Conservation (phyloP, 2,329 filamentous ascomycete species). For the Aspergillus melleus region DNA sequence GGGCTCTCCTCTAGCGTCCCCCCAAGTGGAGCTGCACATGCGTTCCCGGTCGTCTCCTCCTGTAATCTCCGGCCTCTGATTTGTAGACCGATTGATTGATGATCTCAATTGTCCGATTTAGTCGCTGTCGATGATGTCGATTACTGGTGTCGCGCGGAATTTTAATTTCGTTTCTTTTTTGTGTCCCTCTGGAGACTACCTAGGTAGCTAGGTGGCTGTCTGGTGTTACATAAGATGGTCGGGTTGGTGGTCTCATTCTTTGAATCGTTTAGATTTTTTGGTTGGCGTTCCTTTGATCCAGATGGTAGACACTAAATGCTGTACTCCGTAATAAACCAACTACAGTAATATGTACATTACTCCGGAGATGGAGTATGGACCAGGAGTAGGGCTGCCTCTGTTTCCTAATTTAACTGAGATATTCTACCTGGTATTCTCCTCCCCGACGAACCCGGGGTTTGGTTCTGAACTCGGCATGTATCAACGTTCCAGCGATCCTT, state of each 20-base stretch:
- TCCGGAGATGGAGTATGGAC: background rate
- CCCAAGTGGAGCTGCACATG: constrained; percentile 18
- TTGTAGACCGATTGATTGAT: constrained; percentile 21
- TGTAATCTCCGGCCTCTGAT: constrained; percentile 25
- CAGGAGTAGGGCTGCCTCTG: background rate
- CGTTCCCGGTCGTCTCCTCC: constrained; percentile 17
- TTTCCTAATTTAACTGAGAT: background rate
- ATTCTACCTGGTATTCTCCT: background rate
- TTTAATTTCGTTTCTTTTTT: background rate
- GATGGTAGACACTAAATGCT: background rate
- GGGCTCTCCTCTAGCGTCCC: background rate
- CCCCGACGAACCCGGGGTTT: background rate
- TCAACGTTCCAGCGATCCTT: background rate
- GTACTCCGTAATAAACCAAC: background rate
- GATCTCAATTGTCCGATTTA: constrained; percentile 25
- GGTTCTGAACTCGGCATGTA: background rate
- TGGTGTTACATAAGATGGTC: no score
- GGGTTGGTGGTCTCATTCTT: background rate
- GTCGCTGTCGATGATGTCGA: constrained; percentile 17
- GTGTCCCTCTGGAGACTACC: background rate
- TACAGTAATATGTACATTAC: background rate
- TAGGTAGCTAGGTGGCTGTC: no score
- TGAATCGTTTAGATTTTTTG: background rate
- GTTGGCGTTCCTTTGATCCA: background rate
- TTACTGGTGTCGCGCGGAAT: constrained; percentile 1